Evolutionary conservation across 2,329 filamentous ascomycete genomes (phyloP), one percentile per base, ranked within the genome.

Genomic region (Hymenoscyphus salicellus): DNA sequence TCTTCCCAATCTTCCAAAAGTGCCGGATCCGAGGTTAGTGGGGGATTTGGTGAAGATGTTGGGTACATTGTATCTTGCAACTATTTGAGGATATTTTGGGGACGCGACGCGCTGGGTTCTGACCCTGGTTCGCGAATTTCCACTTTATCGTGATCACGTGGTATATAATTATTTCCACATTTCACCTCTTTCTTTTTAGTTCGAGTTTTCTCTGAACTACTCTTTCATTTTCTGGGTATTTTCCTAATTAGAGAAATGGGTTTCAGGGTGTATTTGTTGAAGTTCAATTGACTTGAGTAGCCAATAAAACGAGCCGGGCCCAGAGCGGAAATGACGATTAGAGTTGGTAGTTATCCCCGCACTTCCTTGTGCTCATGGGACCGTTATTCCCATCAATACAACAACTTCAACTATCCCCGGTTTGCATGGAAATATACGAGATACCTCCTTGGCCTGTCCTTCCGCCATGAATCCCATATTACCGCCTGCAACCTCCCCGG

Each of bases 301-400:
- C 33, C 10, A 36, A 36, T 36, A 8, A 11, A 11, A 36, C 10
- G 33, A 6, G 8, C 33, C 10, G 33, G 8, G 33, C 10, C 14
- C 33, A 36, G 32, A 33, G 32, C 4, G 32, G 32, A 33, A 33
- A 33, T 33, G 32, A 33, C 32, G 32, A 33, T 33, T 52, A 43
- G 17, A 41, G 55, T 20, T 43, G 57, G 17, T 10, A 26, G 61
- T 66, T 57, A 61, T 49, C 59, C 58, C 62, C 30, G 49, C 63
- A 63, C 63, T 70, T 69, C 69, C 71, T 69, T 69, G 69, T 62
- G 52, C 60, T 62, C 32, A 30, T 57, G 43, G n/a, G 1, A n/a
- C 17, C n/a, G 36, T 73, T 74, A 75, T 72, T 74, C 65, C 73
- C 72, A 73, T 71, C 72, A 73, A 71, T 52, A 52, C 20, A 52